These are phyloP conservation scores for Alternaria consortialis DNA, from an alignment of 2,329 filamentous ascomycete genomes.

Conservation along the genomic window DNA sequence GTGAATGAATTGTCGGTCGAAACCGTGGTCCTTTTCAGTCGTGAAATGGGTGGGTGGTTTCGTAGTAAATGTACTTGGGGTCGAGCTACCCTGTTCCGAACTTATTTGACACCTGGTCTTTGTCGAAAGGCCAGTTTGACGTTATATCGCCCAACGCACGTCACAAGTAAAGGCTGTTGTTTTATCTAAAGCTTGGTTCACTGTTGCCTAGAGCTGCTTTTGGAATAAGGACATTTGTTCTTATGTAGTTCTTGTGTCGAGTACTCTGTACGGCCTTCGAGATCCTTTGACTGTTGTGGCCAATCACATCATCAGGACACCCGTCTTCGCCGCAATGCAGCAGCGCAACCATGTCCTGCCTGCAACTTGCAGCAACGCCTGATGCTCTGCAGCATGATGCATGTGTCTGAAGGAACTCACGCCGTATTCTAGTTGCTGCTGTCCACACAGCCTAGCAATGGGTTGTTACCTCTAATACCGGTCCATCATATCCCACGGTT, in stretches of 20 bases:
- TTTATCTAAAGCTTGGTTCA: constrained; percentile 18
- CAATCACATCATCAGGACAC: constrained; percentile 26
- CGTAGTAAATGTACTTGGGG: constrained; percentile 27
- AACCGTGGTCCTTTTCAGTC: constrained; percentile 29
- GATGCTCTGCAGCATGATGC: neutral
- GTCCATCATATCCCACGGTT: constrained; percentile 82
- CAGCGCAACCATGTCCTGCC: neutral
- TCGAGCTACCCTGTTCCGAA: constrained; percentile 33
- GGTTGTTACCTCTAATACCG: constrained; percentile 5
- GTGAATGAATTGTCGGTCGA: constrained; percentile 18
- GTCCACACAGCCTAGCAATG: neutral
- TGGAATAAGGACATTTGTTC: constrained; percentile 12
- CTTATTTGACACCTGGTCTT: constrained; percentile 43
- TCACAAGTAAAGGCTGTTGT: constrained; percentile 21
- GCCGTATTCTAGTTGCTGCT: neutral
- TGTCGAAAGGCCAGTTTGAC: constrained; percentile 47
- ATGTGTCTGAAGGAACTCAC: neutral
- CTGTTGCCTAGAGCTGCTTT: constrained; percentile 22
- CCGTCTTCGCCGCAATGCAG: constrained; percentile 20
- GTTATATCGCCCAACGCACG: constrained; percentile 24
- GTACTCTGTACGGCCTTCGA: constrained; percentile 4
- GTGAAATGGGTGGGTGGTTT: constrained; percentile 24
- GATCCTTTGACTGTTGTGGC: constrained; percentile 7
- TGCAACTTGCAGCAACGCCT: neutral
- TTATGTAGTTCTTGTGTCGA: constrained; percentile 2